These are phyloP conservation scores for Phyllosticta citriasiana DNA, from an alignment of 2,329 filamentous ascomycete species.

Conservation along the genomic window DNA sequence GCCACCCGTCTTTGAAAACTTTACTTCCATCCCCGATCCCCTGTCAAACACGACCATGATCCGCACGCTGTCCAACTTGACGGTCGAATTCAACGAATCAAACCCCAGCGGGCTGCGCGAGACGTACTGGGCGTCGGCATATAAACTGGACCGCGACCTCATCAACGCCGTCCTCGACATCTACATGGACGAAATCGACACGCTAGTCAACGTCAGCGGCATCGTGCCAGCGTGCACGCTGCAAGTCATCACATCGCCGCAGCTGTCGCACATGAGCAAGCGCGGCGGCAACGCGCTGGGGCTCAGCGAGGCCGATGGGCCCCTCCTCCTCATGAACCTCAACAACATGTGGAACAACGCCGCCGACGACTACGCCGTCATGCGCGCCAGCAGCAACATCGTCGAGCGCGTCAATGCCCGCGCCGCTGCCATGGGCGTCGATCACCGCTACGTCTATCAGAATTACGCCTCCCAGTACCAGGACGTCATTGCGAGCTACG, in stretches of 20 bases:
- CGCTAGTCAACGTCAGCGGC: constrained; percentile 14
- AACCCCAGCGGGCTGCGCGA: constrained; percentile 24
- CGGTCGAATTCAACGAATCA: constrained; percentile 23
- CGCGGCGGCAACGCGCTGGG: constrained; percentile 24
- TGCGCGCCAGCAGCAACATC: constrained; percentile 15
- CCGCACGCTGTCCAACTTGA: constrained; percentile 15
- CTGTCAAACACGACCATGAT: constrained; percentile 14
- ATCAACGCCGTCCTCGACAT: constrained; percentile 16
- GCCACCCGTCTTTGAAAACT: constrained; percentile 19
- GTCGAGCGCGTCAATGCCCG: constrained; percentile 14
- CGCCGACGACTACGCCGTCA: constrained; percentile 18
- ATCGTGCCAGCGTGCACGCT: constrained; percentile 17
- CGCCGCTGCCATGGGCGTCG: constrained; percentile 15
- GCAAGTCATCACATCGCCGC: constrained; percentile 20
- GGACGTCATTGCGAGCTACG: constrained; percentile 34
- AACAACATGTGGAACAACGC: constrained; percentile 16
- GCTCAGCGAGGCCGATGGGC: constrained; percentile 17
- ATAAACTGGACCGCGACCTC: constrained; percentile 22
- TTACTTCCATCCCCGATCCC: constrained; percentile 16
- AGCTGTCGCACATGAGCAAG: constrained; percentile 16
- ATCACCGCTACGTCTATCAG: constrained; percentile 33
- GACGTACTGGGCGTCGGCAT: constrained; percentile 20
- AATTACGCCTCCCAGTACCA: constrained; percentile 39
- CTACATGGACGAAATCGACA: constrained; percentile 17
- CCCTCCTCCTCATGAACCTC: constrained; percentile 16